phyloP scores from a whole-genome alignment of 306 rosid genomes.

The Rosa multiflora region DNA sequence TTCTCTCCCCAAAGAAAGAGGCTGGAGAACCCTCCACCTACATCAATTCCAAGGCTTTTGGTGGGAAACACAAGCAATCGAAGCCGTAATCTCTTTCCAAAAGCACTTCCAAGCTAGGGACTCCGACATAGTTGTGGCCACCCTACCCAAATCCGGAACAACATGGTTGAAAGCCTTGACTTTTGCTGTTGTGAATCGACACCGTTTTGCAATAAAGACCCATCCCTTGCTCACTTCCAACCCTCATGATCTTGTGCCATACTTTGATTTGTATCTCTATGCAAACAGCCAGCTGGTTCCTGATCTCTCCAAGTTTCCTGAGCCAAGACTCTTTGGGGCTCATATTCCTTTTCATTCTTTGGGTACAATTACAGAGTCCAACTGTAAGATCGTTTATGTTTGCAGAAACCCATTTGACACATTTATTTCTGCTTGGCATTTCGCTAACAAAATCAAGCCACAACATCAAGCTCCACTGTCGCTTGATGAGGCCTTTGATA shows the following conservation, averaged over 20 bases:
- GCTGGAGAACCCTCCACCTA: constrained; percentile 38
- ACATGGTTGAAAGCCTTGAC: constrained; percentile 64
- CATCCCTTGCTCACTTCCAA: constrained; percentile 52
- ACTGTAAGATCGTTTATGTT: not conserved
- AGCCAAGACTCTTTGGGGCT: not conserved
- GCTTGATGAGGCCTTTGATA: not conserved
- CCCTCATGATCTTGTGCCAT: constrained; percentile 57
- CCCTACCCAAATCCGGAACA: constrained; percentile 59
- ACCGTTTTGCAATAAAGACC: constrained; percentile 2
- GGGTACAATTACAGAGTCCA: not conserved
- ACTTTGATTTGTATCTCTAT: constrained; percentile 37
- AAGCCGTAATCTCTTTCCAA: constrained; percentile 46
- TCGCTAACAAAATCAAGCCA: not conserved
- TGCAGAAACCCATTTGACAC: not conserved
- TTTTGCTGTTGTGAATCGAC: constrained; percentile 38
- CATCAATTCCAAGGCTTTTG: constrained; percentile 52
- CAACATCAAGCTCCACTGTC: not conserved
- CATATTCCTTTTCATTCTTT: not conserved
- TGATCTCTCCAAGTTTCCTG: constrained; percentile 20
- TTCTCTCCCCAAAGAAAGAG: constrained; percentile 52
- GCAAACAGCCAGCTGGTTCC: constrained; percentile 23
- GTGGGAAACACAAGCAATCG: constrained; percentile 34
- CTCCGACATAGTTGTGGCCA: constrained; percentile 41
- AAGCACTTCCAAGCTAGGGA: constrained; percentile 52
- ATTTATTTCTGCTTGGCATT: not conserved